A percentile compares a stretch with the other conserved stretches of the same genome.
These are phyloP conservation scores for Bipolaris sorokiniana DNA, from an alignment of 2,329 filamentous ascomycete species.

Conservation along the genomic window DNA sequence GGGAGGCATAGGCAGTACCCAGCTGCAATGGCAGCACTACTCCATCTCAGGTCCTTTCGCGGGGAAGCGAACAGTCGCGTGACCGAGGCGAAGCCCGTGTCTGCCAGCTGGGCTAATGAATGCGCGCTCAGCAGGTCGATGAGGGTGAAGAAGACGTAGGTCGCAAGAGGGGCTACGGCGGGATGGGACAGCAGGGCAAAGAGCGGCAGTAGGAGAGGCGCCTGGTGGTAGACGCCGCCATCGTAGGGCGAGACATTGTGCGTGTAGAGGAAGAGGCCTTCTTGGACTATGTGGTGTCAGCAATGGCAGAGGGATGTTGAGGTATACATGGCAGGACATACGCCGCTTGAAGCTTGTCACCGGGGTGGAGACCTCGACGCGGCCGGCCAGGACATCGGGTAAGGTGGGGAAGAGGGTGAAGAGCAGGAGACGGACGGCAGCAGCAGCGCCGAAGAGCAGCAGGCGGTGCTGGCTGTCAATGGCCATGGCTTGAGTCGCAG, in stretches of 20 bases:
- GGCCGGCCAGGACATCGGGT: slow-evolving; percentile 82
- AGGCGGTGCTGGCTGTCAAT: slow-evolving; percentile 59
- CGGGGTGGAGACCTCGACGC: slow-evolving; percentile 95
- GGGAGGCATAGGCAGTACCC: slow-evolving; percentile 59
- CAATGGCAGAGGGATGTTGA: neutral
- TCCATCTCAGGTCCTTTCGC: slow-evolving; percentile 76
- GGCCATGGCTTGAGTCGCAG: slow-evolving; percentile 51
- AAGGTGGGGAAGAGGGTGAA: slow-evolving; percentile 82
- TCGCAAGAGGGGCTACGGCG: slow-evolving; percentile 70
- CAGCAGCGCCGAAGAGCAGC: slow-evolving; percentile 75
- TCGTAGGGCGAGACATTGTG: slow-evolving; percentile 98
- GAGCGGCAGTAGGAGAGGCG: slow-evolving; percentile 84
- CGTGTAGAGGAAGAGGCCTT: slow-evolving; percentile 93
- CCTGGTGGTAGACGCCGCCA: slow-evolving; percentile 80
- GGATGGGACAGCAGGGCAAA: slow-evolving; percentile 85
- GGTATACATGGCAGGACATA: slow-evolving; percentile 51
- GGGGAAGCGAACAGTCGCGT: slow-evolving; percentile 80
- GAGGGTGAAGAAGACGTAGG: slow-evolving; percentile 77
- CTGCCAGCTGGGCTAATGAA: slow-evolving; percentile 78
- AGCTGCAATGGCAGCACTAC: slow-evolving; percentile 75
- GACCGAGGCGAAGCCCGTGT: slow-evolving; percentile 77
- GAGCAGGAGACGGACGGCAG: slow-evolving; percentile 77
- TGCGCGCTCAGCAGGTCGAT: slow-evolving; percentile 83
- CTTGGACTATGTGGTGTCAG: slow-evolving; percentile 71
- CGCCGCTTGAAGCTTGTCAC: slow-evolving; percentile 97